Percentiles rank a stretch among this genome's conserved stretches.
Evolutionary conservation across 2,329 filamentous ascomycete species (phyloP).

Genomic region (Diaporthe destruens): DNA sequence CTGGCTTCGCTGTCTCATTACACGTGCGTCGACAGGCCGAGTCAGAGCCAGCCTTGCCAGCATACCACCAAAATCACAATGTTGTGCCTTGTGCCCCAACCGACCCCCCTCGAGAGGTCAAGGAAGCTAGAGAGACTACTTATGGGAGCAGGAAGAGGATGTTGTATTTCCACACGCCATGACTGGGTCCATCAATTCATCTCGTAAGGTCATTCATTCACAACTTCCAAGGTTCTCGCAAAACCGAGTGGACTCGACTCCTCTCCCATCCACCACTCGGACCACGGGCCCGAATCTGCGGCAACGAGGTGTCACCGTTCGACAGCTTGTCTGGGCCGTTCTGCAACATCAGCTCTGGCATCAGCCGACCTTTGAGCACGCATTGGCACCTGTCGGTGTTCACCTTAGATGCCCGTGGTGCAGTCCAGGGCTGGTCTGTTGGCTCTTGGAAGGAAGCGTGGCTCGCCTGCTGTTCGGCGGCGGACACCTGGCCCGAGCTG

Average conservation of each 20-base stretch:
- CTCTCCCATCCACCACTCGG: conserved; percentile 12
- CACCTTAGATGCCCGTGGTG: background rate
- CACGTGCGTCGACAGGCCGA: too few species aligned
- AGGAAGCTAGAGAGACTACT: background rate
- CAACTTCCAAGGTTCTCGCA: conserved; percentile 12
- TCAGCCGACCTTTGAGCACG: background rate
- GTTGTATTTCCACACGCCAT: background rate
- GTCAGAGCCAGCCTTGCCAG: background rate
- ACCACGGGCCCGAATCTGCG: conserved; percentile 3
- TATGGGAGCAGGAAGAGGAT: background rate
- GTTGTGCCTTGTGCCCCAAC: background rate
- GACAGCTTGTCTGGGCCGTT: background rate
- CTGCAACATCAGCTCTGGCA: background rate
- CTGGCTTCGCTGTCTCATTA: background rate
- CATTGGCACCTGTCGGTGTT: background rate
- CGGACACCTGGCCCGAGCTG: background rate
- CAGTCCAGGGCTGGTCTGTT: background rate
- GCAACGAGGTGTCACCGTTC: background rate
- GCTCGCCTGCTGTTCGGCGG: background rate
- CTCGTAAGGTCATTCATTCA: background rate
- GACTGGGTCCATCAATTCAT: background rate
- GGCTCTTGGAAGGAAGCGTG: background rate
- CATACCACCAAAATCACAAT: background rate
- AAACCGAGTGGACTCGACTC: background rate
- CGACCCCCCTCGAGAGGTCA: background rate